Evolutionary conservation across 2,329 filamentous ascomycete genomes (phyloP), one percentile per base, ranked within the genome.

Genomic region (Colletotrichum higginsianum): DNA sequence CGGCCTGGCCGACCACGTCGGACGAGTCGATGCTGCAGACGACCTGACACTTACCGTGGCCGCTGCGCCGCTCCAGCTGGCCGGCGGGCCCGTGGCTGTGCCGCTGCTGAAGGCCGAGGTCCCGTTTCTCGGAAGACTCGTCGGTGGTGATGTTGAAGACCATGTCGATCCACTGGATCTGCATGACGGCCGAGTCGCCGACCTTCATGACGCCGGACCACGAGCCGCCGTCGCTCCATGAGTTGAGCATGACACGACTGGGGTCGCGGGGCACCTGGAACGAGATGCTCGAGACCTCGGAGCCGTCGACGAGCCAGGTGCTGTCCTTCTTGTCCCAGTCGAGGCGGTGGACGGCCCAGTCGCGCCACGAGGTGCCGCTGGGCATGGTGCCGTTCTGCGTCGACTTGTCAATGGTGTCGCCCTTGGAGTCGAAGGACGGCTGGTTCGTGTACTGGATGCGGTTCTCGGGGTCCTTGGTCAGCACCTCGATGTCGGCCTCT

Each of bases 131-230:
- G 23, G 18, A 23, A 23, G 56, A 66, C 11, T 76, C 74, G 9
- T 77, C 75, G 1, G 81, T 86, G 16, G 76, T 78, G 16, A 76
- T 78, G 74, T 88, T 88, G 76, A 87, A 91, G 26, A 89, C 83
- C 79, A 91, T 83, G 76, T 91, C 88, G 55, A 91, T 86, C 89
- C 89, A 91, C 80, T 90, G 86, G 21, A 92, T 84, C 76, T 91
- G 87, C 75, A 91, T 81, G 72, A 84, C 86, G 0, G 89, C 89
- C 55, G 83, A 82, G 13, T 80, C 82, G 4, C 83, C 81, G 6
- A 84, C 76, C 6, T 78, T 84, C 90, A 92, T 91, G 63, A 88
- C 86, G 13, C 89, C 89, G 55, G 85, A 86, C 89, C 89, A 91
- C 58, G 81, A 80, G 5, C 89, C 88, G 23, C 89, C 89, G 72